phyloP scores from a whole-genome alignment of 2,329 filamentous ascomycete genomes.

The Emmonsia crescens region DNA sequence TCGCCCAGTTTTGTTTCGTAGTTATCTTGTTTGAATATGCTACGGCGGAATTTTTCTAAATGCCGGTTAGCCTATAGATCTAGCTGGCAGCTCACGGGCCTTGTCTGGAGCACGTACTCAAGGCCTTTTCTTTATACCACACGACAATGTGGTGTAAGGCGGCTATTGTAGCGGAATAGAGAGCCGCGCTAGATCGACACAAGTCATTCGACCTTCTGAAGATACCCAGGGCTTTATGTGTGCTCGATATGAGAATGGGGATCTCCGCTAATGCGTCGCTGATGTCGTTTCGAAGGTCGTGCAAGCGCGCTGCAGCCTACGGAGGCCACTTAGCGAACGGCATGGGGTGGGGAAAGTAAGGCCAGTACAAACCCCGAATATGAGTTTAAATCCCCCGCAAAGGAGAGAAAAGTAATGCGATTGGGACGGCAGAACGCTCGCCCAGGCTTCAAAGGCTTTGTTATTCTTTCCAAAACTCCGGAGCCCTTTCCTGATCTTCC shows the following conservation, averaged over 20 bases:
- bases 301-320: not conserved
- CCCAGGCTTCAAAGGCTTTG: conserved; percentile 1
- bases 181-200: not conserved
- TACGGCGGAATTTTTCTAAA: not conserved
- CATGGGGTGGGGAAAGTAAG: not conserved
- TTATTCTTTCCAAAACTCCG: not conserved
- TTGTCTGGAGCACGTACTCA: not conserved
- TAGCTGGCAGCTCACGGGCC: not conserved
- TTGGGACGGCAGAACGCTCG: not conserved
- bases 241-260: not conserved
- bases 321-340: not conserved
- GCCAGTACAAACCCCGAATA: not conserved
- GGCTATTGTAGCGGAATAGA: conserved; percentile 1
- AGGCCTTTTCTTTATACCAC: conserved; percentile 1
- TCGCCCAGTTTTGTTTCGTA: not conserved
- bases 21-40: not conserved
- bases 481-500: not conserved
- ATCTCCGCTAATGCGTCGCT: not conserved
- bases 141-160: not conserved
- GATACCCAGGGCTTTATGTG: not conserved
- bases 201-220: not conserved
- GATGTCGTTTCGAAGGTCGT: conserved; percentile 2
- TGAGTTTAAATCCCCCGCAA: not conserved
- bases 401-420: conserved; percentile 2
- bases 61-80: not conserved